Conservation (phyloP, 2,329 filamentous ascomycete species). For the Sarocladiaceae sp. region DNA sequence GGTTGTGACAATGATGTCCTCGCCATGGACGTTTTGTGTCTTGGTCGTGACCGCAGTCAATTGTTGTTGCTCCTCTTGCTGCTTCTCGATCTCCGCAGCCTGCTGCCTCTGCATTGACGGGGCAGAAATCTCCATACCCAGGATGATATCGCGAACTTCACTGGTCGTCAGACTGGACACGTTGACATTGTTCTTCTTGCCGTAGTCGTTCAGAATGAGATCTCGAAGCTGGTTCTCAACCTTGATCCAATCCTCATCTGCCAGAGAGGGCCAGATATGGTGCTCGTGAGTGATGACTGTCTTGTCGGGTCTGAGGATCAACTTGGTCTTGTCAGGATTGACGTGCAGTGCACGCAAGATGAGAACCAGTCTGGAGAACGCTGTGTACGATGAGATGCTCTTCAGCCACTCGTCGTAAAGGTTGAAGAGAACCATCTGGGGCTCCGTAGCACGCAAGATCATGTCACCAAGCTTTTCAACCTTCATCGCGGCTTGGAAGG, state of each 20-base stretch:
- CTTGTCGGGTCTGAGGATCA: constrained; percentile 92
- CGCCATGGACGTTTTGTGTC: constrained; percentile 93
- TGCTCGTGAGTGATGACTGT: constrained; percentile 97
- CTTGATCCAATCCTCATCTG: constrained; percentile 98
- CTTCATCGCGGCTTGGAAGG: constrained; percentile 99
- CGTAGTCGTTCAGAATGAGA: constrained; percentile 95
- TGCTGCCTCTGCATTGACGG: constrained; percentile 98
- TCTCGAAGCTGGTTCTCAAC: constrained; percentile 96
- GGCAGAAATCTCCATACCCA: constrained; percentile 99
- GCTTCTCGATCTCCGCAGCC: constrained; percentile 97
- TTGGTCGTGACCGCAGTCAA: constrained; percentile 96
- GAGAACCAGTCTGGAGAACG: constrained; percentile 89
- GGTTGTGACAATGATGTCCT: constrained; percentile 97
- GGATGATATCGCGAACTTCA: constrained; percentile 95
- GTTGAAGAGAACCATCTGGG: constrained; percentile 99
- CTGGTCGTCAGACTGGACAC: constrained; percentile 93
- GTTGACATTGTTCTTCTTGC: constrained; percentile 99
- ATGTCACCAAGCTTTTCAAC: constrained; percentile 98
- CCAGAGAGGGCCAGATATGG: constrained; percentile 94
- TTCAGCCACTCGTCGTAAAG: constrained; percentile 98
- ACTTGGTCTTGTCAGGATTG: constrained; percentile 97
- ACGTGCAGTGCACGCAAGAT: constrained; percentile 94
- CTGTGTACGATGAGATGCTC: constrained; percentile 96
- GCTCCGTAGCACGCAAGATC: constrained; percentile 94
- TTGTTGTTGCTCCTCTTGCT: constrained; percentile 94